Base-by-base conservation (phyloP, 805 yeast genomes). In the Lipomyces yamanashiensis region DNA sequence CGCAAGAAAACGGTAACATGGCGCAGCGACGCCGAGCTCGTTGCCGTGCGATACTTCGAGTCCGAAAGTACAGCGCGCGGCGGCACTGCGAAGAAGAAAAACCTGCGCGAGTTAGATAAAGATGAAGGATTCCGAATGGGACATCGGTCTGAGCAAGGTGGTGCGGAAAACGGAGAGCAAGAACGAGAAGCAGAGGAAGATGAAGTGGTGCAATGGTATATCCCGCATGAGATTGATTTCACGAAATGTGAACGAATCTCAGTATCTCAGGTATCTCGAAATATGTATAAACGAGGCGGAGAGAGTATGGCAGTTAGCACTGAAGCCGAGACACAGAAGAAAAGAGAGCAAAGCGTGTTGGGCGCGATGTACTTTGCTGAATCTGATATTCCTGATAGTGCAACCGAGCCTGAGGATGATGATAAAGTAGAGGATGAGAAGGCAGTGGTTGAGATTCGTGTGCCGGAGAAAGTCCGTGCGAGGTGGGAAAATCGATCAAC, bases 231-330 rank as follows among this genome's bases (percentile, higher is more conserved):
- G 19, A 59, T 66, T 33, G 54, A 66, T 48, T 66, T 66, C 40
- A 34, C 50, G 21, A 23, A 37, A 39, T 9, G 64, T 49, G 44
- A 61, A 68, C 17, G 71, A 61, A 54, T 68, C 39, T 40, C 67
- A 13, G 63, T 62, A 49, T 53, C 47, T n/a, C 60, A 71, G 33
- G 56, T 37, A 15, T 66, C 67, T 12, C 62, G 67, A 19, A 73
- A 73, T 68, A 59, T 73, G 8, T 59, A 64, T n/a, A 61, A 68
- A 33, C 72, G 75, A 3, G 77, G 75, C n/a, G 79, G 79, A 7
- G 17, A 39, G 6, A 56, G 53, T 47, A 61, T 52, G 15, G 71
- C 76, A 8, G 68, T 64, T 9, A 69, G 74, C 43, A 66, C 65
- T 15, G 78, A 75, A 58, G 71, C 67, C 10, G 61, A 23, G 19